Percentiles rank a stretch among this genome's conserved stretches.
Evolutionary conservation across 306 rosid genomes (phyloP).

Genomic region (Ceratonia siliqua): DNA sequence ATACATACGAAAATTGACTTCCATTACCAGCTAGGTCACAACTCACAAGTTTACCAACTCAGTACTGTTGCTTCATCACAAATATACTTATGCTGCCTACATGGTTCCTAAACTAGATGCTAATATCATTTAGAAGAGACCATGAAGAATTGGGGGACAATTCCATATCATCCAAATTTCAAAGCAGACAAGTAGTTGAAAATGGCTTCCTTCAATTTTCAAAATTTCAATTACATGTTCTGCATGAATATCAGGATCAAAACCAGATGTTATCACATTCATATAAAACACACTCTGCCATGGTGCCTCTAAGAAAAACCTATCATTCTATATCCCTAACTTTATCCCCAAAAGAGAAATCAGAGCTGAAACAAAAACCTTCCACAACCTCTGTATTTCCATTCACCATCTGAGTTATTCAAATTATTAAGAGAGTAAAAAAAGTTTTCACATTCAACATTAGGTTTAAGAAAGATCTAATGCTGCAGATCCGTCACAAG

Average conservation of each 20-base stretch:
- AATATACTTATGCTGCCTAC: background rate
- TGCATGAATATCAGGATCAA: background rate
- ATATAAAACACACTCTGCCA: background rate
- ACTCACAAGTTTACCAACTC: background rate
- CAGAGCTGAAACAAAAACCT: background rate
- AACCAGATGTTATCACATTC: background rate
- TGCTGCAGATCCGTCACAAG: background rate
- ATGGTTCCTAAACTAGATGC: slow-evolving; percentile 16
- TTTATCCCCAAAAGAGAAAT: background rate
- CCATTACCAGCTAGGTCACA: slow-evolving; percentile 12
- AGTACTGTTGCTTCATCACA: background rate
- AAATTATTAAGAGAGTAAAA: background rate
- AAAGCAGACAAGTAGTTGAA: background rate
- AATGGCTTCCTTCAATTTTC: background rate
- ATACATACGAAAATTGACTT: background rate
- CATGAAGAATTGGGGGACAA: background rate
- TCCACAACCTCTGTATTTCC: background rate
- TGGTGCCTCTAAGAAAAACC: background rate
- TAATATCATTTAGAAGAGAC: background rate
- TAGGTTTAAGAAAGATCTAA: background rate
- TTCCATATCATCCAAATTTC: slow-evolving; percentile 14
- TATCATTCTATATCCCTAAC: background rate
- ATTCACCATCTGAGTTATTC: background rate
- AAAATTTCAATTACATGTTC: slow-evolving; percentile 1
- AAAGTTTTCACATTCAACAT: background rate